A percentile compares a stretch with the other conserved stretches of the same genome.
These are phyloP conservation scores for Saccharomyces uvarum DNA, from an alignment of 1,139 yeast genomes.

Conservation along the genomic window DNA sequence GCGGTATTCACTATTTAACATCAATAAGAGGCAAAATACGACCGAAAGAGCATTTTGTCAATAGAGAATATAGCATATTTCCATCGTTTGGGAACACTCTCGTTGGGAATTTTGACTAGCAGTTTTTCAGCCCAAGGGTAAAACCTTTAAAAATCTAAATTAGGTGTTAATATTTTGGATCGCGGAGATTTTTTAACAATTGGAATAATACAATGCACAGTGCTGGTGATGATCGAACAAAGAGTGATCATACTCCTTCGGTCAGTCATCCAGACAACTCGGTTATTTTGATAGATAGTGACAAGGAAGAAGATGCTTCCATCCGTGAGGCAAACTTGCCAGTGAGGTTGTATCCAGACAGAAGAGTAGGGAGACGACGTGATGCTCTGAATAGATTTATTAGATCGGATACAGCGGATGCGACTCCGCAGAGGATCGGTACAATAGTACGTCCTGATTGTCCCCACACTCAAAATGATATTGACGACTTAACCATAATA, in stretches of 20 bases:
- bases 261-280: slow-evolving; percentile 2
- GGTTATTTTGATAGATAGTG: slow-evolving; percentile 27
- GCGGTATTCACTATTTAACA: background rate
- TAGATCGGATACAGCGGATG: slow-evolving; percentile 8
- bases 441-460: slow-evolving; percentile 1
- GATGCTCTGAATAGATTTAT: slow-evolving; percentile 19
- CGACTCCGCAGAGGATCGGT: background rate
- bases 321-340: slow-evolving; percentile 12
- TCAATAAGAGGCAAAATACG: background rate
- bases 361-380: slow-evolving; percentile 15
- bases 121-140: background rate
- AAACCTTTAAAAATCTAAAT: background rate
- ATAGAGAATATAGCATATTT: background rate
- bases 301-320: slow-evolving; percentile 22
- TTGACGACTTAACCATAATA: slow-evolving; percentile 22
- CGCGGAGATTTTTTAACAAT: background rate
- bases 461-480: slow-evolving; percentile 6
- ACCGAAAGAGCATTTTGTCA: background rate
- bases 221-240: background rate
- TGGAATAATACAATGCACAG: background rate
- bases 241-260: background rate
- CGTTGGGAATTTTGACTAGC: background rate
- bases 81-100: background rate
- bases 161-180: background rate
- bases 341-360: slow-evolving; percentile 13